Evolutionary conservation across 2,329 filamentous ascomycete species (phyloP), one percentile per base, ranked within the genome.

Genomic region (Monilinia polystroma): DNA sequence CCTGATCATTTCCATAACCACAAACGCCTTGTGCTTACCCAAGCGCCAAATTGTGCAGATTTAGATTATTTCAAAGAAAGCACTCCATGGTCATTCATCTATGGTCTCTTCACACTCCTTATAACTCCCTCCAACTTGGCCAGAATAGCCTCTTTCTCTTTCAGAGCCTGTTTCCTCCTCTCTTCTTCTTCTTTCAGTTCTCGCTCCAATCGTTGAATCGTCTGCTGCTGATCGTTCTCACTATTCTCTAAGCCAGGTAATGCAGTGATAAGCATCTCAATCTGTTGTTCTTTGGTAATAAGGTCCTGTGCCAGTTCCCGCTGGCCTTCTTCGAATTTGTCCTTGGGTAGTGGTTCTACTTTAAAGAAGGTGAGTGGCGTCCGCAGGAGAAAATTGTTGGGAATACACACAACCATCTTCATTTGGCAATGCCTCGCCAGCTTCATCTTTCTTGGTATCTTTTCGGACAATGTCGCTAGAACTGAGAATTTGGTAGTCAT

Each of bases 281-380:
- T 92, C 79, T 94, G 90, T 79, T 93, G 90, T 73, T 93, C 89
- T 74, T 93, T 92, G 67, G 90, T 77, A 67, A 94, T 88, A 35
- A 95, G 81, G 75, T 94, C 91, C 69, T 86, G 85, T 49, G 90
- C 90, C 64, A 95, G 81, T 77, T 94, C 91, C 68, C 87, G 81
- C 75, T 92, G 84, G 57, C 88, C 86, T 3, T 85, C 84, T 66
- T 84, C 82, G 78, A 92, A 91, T 62, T 86, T 85, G 53, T 90
- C 86, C 12, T 84, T 78, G 0, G 86, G 81, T 35, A 89, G 81
- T 3, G 88, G 83, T 29, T 88, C 84, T 26, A 90, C 87, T 86
- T 69, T 45, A 4, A 26, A 35, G 7, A 35, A 71, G 69, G 12
- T 64, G 49, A 74, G 71, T 68, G 0, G 63, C 69, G 26, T 47